Evolutionary conservation across 2,329 filamentous ascomycete species (phyloP), one percentile per base, ranked within the genome.

Genomic region (Aspergillus neoniger): DNA sequence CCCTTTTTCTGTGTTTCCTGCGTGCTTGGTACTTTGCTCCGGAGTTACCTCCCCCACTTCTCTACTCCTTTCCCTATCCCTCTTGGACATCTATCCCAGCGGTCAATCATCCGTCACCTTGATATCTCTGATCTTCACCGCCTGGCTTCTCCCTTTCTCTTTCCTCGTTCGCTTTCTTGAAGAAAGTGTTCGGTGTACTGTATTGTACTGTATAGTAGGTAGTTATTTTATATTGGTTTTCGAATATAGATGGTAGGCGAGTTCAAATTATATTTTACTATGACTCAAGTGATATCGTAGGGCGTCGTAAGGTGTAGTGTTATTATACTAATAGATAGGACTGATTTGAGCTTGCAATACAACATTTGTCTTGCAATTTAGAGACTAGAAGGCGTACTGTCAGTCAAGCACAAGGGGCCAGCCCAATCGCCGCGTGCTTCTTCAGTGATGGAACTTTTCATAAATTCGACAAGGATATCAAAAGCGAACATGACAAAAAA

Each of bases 161-260:
- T 53, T 12, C 38, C 43, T 23, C 59, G 49, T 47, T 58, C 55
- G 59, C 43, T 36, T 36, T 57, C 52, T 56, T 48, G 25, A 30
- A 39, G 49, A 59, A 58, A 54, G 59, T 59, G 41, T 61, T 55
- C 43, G 36, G 62, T 67, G 63, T 67, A 67, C 52, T 67, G 63
- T 67, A 67, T 52, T 69, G 65, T 69, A 67, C 30, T 54, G 32
- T 36, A 71, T 69, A 70, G 64, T 71, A 71, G 62, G 62, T 66
- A 57, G 58, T 63, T 25, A 58, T 60, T 50, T 57, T 49, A 36
- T 19, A 32, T 36, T 49, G 47, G 25, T 7, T 30, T 15, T 50
- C 15, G 32, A 32, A 30, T 9, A 15, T 50, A 50, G 47, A 50
- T 36, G 32, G 32, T 36, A 36, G 32, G 10, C 32, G 12, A 14